phyloP scores from a whole-genome alignment of 2,329 filamentous ascomycete species.

The Phoma sp. region DNA sequence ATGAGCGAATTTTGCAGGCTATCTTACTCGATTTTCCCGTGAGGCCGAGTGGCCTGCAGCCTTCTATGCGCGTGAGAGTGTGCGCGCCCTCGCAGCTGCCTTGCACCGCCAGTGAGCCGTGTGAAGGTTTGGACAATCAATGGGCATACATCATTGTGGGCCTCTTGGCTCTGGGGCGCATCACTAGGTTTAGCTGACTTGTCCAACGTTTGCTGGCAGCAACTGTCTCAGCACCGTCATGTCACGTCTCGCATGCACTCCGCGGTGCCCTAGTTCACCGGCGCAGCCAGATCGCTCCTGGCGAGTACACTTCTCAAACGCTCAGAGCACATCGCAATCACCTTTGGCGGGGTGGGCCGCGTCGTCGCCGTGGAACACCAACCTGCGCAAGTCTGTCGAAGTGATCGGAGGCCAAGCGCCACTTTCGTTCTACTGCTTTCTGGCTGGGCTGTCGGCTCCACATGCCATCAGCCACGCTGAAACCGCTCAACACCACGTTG shows the following conservation, averaged over 20 bases:
- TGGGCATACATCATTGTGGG: conserved; percentile 31
- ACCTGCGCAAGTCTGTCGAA: conserved; percentile 4
- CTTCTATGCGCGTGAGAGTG: neutral
- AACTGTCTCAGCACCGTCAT: conserved; percentile 29
- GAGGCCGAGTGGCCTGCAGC: conserved; percentile 12
- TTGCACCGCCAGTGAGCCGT: conserved; percentile 11
- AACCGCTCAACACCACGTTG: conserved; percentile 45
- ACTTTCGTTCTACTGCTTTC: conserved; percentile 15
- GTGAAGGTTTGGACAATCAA: conserved; percentile 18
- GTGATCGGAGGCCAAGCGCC: conserved; percentile 15
- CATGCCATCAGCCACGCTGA: conserved; percentile 32
- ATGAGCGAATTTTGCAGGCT: conserved; percentile 17
- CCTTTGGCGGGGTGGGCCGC: conserved; percentile 16
- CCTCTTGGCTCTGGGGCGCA: conserved; percentile 24
- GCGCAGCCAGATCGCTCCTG: conserved; percentile 19
- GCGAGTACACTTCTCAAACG: conserved; percentile 12
- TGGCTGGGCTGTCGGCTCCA: conserved; percentile 20
- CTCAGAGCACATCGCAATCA: conserved; percentile 16
- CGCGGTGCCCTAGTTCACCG: conserved; percentile 6
- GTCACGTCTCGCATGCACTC: conserved; percentile 23
- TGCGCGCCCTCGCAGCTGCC: neutral
- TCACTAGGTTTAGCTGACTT: conserved; percentile 24
- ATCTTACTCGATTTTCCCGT: conserved; percentile 8
- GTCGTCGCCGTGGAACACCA: conserved; percentile 8
- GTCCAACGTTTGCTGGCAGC: conserved; percentile 31